Conservation (phyloP, 805 yeast species). For the Hanseniaspora occidentalis region DNA sequence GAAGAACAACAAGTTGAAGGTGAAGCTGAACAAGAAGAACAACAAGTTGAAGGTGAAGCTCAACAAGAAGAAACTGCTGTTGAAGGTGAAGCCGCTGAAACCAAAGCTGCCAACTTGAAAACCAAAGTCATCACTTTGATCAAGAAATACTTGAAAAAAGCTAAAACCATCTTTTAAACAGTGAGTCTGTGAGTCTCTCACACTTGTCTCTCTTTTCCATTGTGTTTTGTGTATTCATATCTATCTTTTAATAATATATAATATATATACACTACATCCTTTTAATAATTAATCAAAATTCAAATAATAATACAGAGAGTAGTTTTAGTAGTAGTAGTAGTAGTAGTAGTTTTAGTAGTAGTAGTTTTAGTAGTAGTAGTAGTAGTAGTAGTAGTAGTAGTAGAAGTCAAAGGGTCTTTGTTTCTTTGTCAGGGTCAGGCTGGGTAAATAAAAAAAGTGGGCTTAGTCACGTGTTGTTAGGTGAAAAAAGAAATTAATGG, state of each 20-base stretch:
- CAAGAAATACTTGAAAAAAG: constrained; percentile 9
- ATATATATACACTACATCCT: not conserved
- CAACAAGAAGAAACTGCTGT: constrained; percentile 2
- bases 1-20: constrained; percentile 7
- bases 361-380: no score
- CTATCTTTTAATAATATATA: not conserved
- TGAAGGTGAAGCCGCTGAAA: not conserved
- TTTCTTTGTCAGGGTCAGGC: no score
- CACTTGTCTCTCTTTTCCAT: not conserved
- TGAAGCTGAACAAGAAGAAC: constrained; percentile 10
- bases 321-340: no score
- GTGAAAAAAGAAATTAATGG: no score
- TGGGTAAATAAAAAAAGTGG: no score
- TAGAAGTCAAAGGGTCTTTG: no score
- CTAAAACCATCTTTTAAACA: constrained; percentile 9
- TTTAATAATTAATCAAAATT: not conserved
- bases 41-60: constrained; percentile 8
- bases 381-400: no score
- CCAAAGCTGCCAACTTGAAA: constrained; percentile 1
- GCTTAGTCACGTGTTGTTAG: no score
- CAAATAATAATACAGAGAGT: not conserved
- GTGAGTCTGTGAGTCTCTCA: no score
- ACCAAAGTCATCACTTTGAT: constrained; percentile 3
- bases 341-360: no score
- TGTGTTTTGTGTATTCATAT: not conserved